Evolutionary conservation across 495 filamentous ascomycete species (phyloP).

Genomic region (Pyrenula massariospora): DNA sequence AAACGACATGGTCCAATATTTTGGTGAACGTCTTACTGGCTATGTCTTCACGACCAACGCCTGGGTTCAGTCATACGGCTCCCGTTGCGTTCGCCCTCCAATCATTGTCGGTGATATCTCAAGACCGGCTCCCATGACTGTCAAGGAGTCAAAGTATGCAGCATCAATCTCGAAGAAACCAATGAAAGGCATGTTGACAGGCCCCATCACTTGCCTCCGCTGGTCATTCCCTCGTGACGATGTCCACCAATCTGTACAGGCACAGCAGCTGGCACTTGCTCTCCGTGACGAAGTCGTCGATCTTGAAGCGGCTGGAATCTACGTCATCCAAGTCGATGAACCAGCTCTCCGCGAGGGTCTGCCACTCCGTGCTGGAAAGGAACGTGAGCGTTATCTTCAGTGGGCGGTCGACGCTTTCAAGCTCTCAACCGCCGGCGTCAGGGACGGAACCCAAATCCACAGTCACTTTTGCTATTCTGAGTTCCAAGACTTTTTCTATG

Average conservation of each 20-base stretch:
- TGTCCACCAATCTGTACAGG: slow-evolving; percentile 96
- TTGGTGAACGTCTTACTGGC: slow-evolving; percentile 90
- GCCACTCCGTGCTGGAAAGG: slow-evolving; percentile 78
- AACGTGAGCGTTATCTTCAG: slow-evolving; percentile 87
- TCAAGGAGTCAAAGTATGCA: slow-evolving; percentile 99
- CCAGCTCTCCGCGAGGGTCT: slow-evolving; percentile 98
- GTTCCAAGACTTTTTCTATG: slow-evolving; percentile 99
- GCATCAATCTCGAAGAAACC: slow-evolving; percentile 93
- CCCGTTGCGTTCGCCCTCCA: slow-evolving; percentile 92
- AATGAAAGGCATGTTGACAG: slow-evolving; percentile 99
- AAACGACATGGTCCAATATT: slow-evolving; percentile 99
- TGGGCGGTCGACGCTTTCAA: slow-evolving; percentile 98
- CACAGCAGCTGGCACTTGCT: slow-evolving; percentile 94
- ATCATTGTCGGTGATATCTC: slow-evolving; percentile 98
- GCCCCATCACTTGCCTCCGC: slow-evolving; percentile 93
- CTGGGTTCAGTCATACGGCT: slow-evolving; percentile 97
- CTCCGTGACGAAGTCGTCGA: slow-evolving; percentile 97
- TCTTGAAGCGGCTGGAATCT: slow-evolving; percentile 89
- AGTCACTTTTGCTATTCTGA: slow-evolving; percentile 99
- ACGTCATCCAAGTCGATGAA: slow-evolving; percentile 98
- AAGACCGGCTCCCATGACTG: slow-evolving; percentile 91
- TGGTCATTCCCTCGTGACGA: slow-evolving; percentile 99
- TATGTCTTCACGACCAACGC: slow-evolving; percentile 98
- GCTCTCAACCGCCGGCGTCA: slow-evolving; percentile 79
- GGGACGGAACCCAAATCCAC: slow-evolving; percentile 95